phyloP scores from a whole-genome alignment of 169 alveolate genomes.

The Plasmodium billcollinsi region DNA sequence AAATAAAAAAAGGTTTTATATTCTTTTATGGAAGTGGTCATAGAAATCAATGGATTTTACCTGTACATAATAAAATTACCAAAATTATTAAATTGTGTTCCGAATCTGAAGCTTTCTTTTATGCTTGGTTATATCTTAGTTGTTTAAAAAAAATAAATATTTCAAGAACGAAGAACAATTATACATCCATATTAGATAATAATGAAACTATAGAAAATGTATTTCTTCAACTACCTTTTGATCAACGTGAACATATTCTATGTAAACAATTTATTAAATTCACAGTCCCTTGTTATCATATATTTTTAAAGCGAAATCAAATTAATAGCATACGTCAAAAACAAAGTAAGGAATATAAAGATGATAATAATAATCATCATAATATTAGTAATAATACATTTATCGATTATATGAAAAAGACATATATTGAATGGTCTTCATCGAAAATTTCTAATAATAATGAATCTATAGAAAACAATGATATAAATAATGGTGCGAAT shows the following conservation, averaged over 20 bases:
- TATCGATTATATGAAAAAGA: too few relatives aligned
- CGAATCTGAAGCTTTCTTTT: constrained; percentile 78
- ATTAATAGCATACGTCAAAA: not conserved
- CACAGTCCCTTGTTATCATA: constrained; percentile 53
- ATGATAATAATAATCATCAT: not conserved
- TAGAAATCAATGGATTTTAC: constrained; percentile 82
- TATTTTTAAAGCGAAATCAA: constrained; percentile 26
- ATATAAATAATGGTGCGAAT: too few relatives aligned
- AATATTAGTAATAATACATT: too few relatives aligned
- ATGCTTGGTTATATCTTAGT: constrained; percentile 80
- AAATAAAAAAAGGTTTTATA: constrained; percentile 59
- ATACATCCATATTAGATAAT: constrained; percentile 72
- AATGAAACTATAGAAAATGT: constrained; percentile 37
- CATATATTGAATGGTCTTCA: too few relatives aligned
- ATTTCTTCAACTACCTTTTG: constrained; percentile 18
- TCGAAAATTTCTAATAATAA: too few relatives aligned
- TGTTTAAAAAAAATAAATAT: constrained; percentile 66
- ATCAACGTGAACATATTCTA: constrained; percentile 11
- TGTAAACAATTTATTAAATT: constrained; percentile 39
- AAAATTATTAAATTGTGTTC: constrained; percentile 80
- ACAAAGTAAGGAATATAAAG: not conserved
- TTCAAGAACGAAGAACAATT: constrained; percentile 34
- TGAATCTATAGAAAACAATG: too few relatives aligned
- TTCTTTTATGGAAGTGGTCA: constrained; percentile 83
- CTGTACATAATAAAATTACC: constrained; percentile 60